phyloP scores from a whole-genome alignment of 768 basidiomycete species.

The Boletus patriciae region DNA sequence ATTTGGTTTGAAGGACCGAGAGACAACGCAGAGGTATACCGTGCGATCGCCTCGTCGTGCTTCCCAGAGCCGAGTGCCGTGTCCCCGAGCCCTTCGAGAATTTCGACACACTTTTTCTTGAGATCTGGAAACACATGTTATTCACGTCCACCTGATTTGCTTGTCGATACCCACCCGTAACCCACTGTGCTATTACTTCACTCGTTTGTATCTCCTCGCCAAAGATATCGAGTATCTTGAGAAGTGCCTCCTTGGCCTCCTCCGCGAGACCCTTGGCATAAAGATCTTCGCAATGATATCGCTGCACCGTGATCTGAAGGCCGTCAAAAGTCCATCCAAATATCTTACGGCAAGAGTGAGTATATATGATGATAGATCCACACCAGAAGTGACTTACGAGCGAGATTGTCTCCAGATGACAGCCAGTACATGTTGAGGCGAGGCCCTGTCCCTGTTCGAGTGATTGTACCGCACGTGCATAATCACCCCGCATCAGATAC shows the following conservation, averaged over 20 bases:
- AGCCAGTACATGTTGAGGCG: no score
- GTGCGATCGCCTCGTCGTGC: background rate
- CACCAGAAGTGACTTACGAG: background rate
- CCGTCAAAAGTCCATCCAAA: no score
- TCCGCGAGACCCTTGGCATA: background rate
- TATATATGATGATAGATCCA: background rate
- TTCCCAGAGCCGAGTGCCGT: background rate
- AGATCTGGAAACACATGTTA: background rate
- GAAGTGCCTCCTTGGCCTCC: background rate
- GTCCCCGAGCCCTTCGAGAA: background rate
- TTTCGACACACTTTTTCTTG: background rate
- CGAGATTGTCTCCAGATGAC: no score
- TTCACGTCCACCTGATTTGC: no score
- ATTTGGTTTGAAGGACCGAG: background rate
- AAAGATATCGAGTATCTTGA: background rate
- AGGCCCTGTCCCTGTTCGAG: no score
- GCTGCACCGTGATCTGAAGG: no score
- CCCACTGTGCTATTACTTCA: no score
- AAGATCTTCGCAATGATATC: no score
- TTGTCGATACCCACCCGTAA: no score
- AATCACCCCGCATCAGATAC: no score
- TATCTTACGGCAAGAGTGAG: no score
- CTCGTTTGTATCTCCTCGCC: background rate
- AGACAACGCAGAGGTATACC: slow-evolving; percentile 5
- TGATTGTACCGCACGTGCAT: no score